A percentile compares a stretch with the other conserved stretches of the same genome.
Conservation (phyloP, 331 rosid species). For the Dryas integrifolia region DNA sequence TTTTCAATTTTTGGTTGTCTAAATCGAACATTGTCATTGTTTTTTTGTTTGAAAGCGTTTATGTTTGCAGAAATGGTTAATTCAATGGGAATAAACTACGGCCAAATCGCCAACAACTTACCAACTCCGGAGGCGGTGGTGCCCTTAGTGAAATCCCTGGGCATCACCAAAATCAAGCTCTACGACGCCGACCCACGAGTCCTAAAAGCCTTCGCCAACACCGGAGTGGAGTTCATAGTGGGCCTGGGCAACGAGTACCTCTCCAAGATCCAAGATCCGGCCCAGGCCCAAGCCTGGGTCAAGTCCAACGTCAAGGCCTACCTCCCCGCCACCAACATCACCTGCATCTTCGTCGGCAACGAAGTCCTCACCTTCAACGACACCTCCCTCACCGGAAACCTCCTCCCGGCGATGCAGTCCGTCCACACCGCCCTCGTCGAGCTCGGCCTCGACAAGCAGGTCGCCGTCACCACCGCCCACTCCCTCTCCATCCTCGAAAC, state of each 20-base stretch:
- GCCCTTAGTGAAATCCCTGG: conserved; percentile 64
- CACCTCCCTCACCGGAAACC: conserved; percentile 45
- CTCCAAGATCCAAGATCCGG: conserved; percentile 58
- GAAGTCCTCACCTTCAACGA: conserved; percentile 90
- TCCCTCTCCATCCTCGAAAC: conserved; percentile 67
- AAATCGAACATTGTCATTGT: neutral
- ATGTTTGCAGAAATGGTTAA: conserved; percentile 33
- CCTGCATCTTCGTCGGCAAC: conserved; percentile 85
- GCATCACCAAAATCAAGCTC: conserved; percentile 80
- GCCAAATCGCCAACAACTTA: conserved; percentile 87
- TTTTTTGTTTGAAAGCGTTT: conserved; percentile 11
- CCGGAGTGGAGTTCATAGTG: conserved; percentile 72
- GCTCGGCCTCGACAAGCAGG: conserved; percentile 61
- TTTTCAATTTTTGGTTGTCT: neutral
- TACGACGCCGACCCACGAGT: conserved; percentile 87
- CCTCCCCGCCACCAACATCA: conserved; percentile 74
- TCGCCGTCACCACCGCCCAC: conserved; percentile 81
- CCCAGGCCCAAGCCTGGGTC: conserved; percentile 66
- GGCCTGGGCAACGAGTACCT: conserved; percentile 78
- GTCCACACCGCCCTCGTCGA: conserved; percentile 66
- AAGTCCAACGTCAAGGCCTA: conserved; percentile 64
- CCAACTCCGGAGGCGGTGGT: conserved; percentile 62
- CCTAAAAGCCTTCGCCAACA: conserved; percentile 69
- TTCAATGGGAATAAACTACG: conserved; percentile 82
- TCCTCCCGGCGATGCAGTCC: conserved; percentile 87